Percentiles rank a stretch among this genome's conserved stretches.
These are phyloP conservation scores for Recurvomyces mirabilis DNA, from an alignment of 495 filamentous ascomycete species.

Conservation along the genomic window DNA sequence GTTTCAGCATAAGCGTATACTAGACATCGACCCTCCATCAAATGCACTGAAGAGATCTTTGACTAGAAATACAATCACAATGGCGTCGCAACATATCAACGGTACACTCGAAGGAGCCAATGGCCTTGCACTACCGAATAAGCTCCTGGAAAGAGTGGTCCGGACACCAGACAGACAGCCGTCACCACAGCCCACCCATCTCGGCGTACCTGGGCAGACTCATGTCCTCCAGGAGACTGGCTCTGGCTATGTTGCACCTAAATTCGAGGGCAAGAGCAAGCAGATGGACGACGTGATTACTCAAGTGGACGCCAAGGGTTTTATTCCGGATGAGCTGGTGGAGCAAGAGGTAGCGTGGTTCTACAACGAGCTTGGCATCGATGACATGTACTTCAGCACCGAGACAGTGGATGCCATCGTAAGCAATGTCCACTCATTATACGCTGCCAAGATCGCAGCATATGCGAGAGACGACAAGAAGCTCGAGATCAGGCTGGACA, in stretches of 20 bases:
- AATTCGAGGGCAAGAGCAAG: slow-evolving; percentile 84
- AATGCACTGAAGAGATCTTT: no score
- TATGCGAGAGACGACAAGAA: slow-evolving; percentile 88
- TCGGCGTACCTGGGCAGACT: slow-evolving; percentile 58
- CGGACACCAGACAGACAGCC: slow-evolving; percentile 53
- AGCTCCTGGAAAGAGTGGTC: slow-evolving; percentile 51
- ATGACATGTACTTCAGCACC: slow-evolving; percentile 97
- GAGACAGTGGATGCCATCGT: slow-evolving; percentile 80
- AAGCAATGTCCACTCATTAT: slow-evolving; percentile 88
- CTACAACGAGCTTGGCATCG: slow-evolving; percentile 92
- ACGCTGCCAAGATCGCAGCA: slow-evolving; percentile 93
- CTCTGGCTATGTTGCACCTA: slow-evolving; percentile 90
- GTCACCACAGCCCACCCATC: slow-evolving; percentile 83
- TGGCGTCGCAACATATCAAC: slow-evolving; percentile 12
- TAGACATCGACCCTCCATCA: no score
- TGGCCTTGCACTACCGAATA: slow-evolving; percentile 37
- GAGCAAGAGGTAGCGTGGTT: slow-evolving; percentile 87
- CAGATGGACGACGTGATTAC: slow-evolving; percentile 86
- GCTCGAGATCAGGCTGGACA: slow-evolving; percentile 86
- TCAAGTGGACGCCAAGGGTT: slow-evolving; percentile 61
- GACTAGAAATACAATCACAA: no score
- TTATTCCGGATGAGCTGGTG: slow-evolving; percentile 76
- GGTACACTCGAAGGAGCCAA: slow-evolving; percentile 7
- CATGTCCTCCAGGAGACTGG: slow-evolving; percentile 70
- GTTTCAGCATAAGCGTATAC: no score